These are phyloP conservation scores for Phaeolepiota aurea DNA, from an alignment of 768 basidiomycete genomes.

Conservation along the genomic window DNA sequence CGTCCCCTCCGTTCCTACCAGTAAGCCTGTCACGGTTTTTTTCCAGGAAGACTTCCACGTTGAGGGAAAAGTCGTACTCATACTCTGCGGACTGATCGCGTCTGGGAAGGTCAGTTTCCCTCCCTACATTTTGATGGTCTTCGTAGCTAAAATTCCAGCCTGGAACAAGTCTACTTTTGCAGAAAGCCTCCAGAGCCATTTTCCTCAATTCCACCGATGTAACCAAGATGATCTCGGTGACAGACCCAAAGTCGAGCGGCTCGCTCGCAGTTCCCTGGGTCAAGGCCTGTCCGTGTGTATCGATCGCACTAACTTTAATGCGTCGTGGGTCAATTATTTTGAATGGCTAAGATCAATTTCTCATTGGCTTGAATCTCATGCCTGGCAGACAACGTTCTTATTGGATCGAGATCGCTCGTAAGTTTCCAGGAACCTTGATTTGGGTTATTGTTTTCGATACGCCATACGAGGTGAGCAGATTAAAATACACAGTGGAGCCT, in stretches of 20 bases:
- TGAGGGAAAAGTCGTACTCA: constrained; percentile 47
- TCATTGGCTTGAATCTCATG: constrained; percentile 6
- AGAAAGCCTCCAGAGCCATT: constrained; percentile 50
- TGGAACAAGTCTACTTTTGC: constrained; percentile 66
- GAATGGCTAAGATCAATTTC: neutral
- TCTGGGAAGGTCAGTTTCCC: constrained; percentile 53
- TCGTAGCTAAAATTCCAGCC: no score
- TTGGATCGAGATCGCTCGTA: constrained; percentile 68
- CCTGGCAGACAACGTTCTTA: constrained; percentile 53
- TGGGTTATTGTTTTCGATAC: constrained; percentile 78
- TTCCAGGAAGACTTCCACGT: constrained; percentile 14
- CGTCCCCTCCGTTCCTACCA: no score
- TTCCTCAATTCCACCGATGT: constrained; percentile 59
- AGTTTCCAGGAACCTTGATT: constrained; percentile 51
- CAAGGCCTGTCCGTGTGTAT: constrained; percentile 69
- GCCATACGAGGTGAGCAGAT: constrained; percentile 61
- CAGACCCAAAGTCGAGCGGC: constrained; percentile 54
- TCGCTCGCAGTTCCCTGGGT: constrained; percentile 41
- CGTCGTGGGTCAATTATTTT: constrained; percentile 34
- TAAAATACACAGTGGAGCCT: constrained; percentile 9
- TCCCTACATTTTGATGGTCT: neutral
- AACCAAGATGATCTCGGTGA: constrained; percentile 77
- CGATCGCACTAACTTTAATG: constrained; percentile 73
- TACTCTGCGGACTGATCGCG: constrained; percentile 67
- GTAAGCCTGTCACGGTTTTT: no score